Evolutionary conservation across 129 eudicot species (phyloP), one percentile per base, ranked within the genome.

Genomic region (Arctium lappa): DNA sequence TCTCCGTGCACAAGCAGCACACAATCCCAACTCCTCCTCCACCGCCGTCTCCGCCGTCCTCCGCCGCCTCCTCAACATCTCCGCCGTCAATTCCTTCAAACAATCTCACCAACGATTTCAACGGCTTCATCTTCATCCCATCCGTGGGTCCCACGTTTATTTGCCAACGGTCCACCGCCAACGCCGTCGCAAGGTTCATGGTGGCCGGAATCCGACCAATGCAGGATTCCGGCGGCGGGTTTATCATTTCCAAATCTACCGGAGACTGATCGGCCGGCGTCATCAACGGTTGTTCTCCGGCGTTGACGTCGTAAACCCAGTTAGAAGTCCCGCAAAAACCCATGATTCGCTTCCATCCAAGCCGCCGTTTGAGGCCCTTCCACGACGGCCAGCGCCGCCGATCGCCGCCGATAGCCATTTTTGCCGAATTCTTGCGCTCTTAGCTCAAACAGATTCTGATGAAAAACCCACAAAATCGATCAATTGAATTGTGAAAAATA

Each of bases 1-100:
- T 87, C 73, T 84, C 91, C 62, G 79, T 85, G 78, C 93, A 89
- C 86, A 83, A 78, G 85, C 91, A 87, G 60, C 93, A 89, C 89
- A 82, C 2, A 0, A 1, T 36, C 60, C 80, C 85, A 46, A 76
- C 42, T 63, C 79, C 76, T 12, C 79, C 84, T 18, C 29, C 81
- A 1, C 29, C 76, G 31, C n/a, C 69, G 12, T 27, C 85, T 2
- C 38, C 77, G 44, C 11, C 76, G 1, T 68, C 73, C 65, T 46
- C 83, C 79, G 8, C 83, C 48, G 9, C 66, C 37, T 9, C 53
- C 16, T 75, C 76, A 66, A 34, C 79, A 48, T 53, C 82, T 74
- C 56, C 13, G 8, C 33, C 72, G 68, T 84, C 88, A 5, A 56
- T 77, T 72, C 83, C 90, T 81, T 86, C 91, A 40, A 85, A 82